Evolutionary conservation across 1,284 basidiomycete species (phyloP).

Genomic region (Moesziomyces antarcticus): DNA sequence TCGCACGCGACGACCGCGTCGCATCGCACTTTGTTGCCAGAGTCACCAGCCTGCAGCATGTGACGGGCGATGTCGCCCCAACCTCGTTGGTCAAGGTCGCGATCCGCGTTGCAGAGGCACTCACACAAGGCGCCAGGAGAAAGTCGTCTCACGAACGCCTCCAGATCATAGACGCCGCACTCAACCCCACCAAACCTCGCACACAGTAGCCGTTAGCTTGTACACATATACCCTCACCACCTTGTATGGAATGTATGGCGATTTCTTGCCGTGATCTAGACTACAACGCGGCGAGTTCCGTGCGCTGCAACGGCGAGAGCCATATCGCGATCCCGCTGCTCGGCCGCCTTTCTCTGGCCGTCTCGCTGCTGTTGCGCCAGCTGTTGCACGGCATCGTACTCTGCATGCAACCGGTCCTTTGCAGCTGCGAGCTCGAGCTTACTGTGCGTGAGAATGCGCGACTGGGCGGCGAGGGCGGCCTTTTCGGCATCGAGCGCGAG

Average conservation of each 20-base stretch:
- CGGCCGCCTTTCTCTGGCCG: constrained; percentile 14
- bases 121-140: constrained; percentile 37
- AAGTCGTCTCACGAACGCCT: constrained; percentile 38
- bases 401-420: constrained; percentile 4
- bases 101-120: constrained; percentile 11
- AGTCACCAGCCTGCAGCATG: constrained; percentile 16
- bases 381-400: constrained; percentile 6
- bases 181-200: constrained; percentile 2
- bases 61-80: constrained; percentile 10
- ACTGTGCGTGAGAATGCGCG: constrained; percentile 15
- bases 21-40: constrained; percentile 29
- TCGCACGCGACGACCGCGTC: constrained; percentile 59
- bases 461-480: constrained; percentile 31
- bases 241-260: no score
- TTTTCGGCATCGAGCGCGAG: constrained; percentile 35
- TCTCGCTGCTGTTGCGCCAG: constrained; percentile 1
- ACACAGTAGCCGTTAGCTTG: no score
- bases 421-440: constrained; percentile 19
- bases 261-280: no score
- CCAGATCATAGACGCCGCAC: constrained; percentile 15
- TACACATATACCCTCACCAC: no score
- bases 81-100: constrained; percentile 30
- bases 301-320: constrained; percentile 19
- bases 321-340: constrained; percentile 25
- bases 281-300: constrained; percentile 14